Evolutionary conservation across 2,329 filamentous ascomycete species (phyloP).

Genomic region (Lasiodiplodia sp.): DNA sequence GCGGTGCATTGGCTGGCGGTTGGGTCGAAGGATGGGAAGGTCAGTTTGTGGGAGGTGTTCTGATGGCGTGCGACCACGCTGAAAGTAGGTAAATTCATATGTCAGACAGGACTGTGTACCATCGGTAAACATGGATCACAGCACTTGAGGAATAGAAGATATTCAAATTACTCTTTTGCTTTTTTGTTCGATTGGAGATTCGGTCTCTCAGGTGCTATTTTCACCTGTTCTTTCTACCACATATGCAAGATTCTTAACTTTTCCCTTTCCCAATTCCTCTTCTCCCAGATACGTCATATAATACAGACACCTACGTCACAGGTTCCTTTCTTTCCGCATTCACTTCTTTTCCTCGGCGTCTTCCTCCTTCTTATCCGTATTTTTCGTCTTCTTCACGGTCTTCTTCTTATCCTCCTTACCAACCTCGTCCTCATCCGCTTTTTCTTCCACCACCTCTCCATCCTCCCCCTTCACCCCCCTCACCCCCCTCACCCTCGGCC

Average conservation of each 20-base stretch:
- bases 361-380: background rate
- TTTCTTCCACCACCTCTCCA: background rate
- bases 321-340: no score
- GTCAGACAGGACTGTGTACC: background rate
- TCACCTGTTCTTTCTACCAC: background rate
- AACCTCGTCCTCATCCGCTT: background rate
- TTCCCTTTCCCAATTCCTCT: background rate
- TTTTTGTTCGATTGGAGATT: background rate
- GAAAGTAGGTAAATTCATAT: background rate
- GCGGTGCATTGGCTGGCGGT: constrained; percentile 86
- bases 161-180: background rate
- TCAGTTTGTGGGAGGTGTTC: constrained; percentile 96
- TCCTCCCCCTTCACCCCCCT: background rate
- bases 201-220: background rate
- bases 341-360: no score
- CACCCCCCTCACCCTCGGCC: background rate
- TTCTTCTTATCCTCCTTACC: background rate
- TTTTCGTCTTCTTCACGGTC: background rate
- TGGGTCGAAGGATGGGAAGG: constrained; percentile 92
- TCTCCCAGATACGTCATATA: background rate
- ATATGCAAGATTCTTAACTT: background rate
- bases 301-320: background rate
- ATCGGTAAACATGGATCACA: no score
- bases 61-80: constrained; percentile 33
- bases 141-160: background rate